These are phyloP conservation scores for Yamadazyma sp. DNA, from an alignment of 805 yeast genomes.

Conservation along the genomic window DNA sequence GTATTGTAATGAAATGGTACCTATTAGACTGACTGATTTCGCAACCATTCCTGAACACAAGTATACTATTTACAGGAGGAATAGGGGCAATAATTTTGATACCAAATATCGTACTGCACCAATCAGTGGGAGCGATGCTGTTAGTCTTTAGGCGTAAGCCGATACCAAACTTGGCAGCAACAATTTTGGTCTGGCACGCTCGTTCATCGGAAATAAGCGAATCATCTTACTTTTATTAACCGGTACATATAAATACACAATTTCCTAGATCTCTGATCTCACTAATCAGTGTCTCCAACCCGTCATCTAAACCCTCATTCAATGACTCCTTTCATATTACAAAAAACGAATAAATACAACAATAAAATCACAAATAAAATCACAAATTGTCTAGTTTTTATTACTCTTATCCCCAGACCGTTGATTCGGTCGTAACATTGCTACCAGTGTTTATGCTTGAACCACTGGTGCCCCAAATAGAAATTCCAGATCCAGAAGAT, in stretches of 20 bases:
- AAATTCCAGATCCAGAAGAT: conserved; percentile 1
- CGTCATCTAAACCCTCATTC: too few relatives aligned
- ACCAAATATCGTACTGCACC: too few relatives aligned
- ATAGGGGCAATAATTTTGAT: too few relatives aligned
- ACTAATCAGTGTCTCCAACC: background rate
- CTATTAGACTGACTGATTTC: too few relatives aligned
- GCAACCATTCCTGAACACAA: too few relatives aligned
- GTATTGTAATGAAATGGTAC: too few relatives aligned
- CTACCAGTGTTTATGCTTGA: conserved; percentile 2
- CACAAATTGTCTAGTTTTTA: conserved; percentile 1
- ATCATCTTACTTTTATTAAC: conserved; percentile 6
- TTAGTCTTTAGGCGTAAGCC: too few relatives aligned
- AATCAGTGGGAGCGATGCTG: too few relatives aligned
- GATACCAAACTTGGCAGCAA: too few relatives aligned
- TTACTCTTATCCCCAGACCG: conserved; percentile 12
- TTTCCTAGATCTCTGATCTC: conserved; percentile 2
- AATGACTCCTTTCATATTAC: conserved; percentile 2
- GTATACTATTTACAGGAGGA: too few relatives aligned
- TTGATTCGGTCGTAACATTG: conserved; percentile 5
- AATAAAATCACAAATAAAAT: background rate
- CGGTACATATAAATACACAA: conserved; percentile 7
- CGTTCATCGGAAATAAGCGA: too few relatives aligned
- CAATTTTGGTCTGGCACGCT: too few relatives aligned
- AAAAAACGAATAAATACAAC: conserved; percentile 8
- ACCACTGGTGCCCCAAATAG: conserved; percentile 9